Evolutionary conservation across 2,329 filamentous ascomycete genomes (phyloP).

Genomic region (Sarocladiaceae sp.): DNA sequence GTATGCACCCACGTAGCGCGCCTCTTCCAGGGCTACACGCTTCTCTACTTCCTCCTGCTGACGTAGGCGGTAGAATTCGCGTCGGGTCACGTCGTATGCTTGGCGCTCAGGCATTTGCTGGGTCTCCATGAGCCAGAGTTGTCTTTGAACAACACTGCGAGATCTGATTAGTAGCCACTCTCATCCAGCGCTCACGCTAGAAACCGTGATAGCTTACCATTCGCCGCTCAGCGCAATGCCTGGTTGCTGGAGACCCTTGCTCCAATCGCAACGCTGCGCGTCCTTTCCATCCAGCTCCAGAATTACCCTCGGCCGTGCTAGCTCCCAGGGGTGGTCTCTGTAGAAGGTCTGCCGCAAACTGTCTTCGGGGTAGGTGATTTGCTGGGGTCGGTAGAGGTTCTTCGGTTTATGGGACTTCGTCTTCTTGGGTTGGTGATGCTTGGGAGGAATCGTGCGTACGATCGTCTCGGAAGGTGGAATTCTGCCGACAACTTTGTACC

Average conservation of each 20-base stretch:
- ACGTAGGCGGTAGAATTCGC: slow-evolving; percentile 84
- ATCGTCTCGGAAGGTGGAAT: slow-evolving; percentile 57
- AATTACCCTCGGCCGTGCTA: slow-evolving; percentile 81
- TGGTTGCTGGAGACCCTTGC: slow-evolving; percentile 65
- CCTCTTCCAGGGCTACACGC: slow-evolving; percentile 84
- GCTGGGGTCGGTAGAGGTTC: slow-evolving; percentile 75
- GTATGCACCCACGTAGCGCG: slow-evolving; percentile 77
- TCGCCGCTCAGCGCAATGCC: slow-evolving; percentile 79
- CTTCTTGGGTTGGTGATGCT: slow-evolving; percentile 42
- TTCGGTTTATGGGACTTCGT: slow-evolving; percentile 55
- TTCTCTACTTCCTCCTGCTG: slow-evolving; percentile 78
- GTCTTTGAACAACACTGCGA: slow-evolving; percentile 85
- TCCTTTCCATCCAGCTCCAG: slow-evolving; percentile 86
- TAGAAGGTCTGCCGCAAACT: slow-evolving; percentile 77
- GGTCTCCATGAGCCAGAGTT: slow-evolving; percentile 77
- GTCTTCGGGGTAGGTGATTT: slow-evolving; percentile 80
- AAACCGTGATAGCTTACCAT: slow-evolving; percentile 52
- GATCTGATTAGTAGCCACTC: not conserved
- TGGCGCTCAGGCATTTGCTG: slow-evolving; percentile 54
- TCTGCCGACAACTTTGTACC: slow-evolving; percentile 46
- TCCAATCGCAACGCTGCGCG: slow-evolving; percentile 73
- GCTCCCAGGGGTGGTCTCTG: slow-evolving; percentile 93
- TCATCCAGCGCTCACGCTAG: not conserved
- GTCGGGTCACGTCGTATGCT: slow-evolving; percentile 83
- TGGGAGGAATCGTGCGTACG: slow-evolving; percentile 47